phyloP scores from a whole-genome alignment of 1,284 basidiomycete genomes.

The Naganishia sp. region DNA sequence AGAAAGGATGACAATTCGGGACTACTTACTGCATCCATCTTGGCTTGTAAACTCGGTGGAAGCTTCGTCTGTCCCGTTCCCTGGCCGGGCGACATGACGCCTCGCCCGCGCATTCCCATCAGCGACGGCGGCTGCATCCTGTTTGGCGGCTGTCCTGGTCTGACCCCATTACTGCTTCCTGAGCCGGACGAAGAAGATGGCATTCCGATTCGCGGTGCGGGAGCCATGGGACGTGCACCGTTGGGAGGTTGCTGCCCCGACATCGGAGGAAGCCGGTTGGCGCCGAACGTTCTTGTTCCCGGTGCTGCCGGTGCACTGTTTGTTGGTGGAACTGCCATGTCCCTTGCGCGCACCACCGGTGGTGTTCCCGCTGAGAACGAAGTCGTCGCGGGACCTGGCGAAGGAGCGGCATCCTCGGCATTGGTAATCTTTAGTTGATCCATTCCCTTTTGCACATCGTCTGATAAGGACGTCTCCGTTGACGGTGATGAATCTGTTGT shows the following conservation, averaged over 20 bases:
- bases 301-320: not conserved
- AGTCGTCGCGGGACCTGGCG: not conserved
- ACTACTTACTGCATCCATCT: constrained; percentile 68
- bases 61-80: constrained; percentile 49
- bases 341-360: not conserved
- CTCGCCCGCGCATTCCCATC: constrained; percentile 25
- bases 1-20: not conserved
- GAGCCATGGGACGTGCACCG: constrained; percentile 1
- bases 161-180: not conserved
- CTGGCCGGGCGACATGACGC: constrained; percentile 13
- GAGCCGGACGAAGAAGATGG: not conserved
- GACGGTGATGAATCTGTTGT: not conserved
- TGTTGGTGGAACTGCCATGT: constrained; percentile 7
- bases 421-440: constrained; percentile 19
- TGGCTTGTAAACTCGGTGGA: constrained; percentile 85
- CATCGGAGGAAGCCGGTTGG: constrained; percentile 17
- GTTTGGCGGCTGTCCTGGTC: constrained; percentile 5
- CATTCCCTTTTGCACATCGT: constrained; percentile 6
- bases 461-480: not conserved
- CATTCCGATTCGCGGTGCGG: constrained; percentile 13
- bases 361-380: not conserved
- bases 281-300: constrained; percentile 14
- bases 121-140: constrained; percentile 16
- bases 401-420: constrained; percentile 1
- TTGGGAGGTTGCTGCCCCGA: constrained; percentile 5